Evolutionary conservation across 257 asterid genomes (phyloP).

Genomic region (Anisodus tanguticus): DNA sequence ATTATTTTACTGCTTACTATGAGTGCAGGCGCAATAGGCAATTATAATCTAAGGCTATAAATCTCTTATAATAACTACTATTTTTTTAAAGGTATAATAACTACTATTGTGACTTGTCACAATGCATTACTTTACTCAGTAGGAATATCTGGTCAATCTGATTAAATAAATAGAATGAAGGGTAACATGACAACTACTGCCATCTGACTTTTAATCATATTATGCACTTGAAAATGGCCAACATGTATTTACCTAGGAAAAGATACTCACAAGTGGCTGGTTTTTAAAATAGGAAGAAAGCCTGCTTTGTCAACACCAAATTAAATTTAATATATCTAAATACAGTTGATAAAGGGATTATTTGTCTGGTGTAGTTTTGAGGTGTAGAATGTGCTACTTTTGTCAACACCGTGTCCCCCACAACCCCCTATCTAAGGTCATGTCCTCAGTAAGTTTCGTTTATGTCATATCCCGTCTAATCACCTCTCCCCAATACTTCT

Average conservation of each 20-base stretch:
- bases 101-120: not conserved
- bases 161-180: not conserved
- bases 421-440: too few species aligned
- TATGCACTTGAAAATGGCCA: not conserved
- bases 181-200: conserved; percentile 1
- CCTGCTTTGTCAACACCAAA: not conserved
- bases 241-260: not conserved
- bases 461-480: too few species aligned
- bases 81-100: too few species aligned
- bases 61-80: not conserved
- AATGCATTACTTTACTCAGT: not conserved
- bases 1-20: too few species aligned
- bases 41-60: too few species aligned
- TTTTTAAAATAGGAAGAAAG: not conserved
- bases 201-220: not conserved
- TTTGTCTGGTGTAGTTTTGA: too few species aligned
- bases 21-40: too few species aligned
- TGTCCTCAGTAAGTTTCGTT: too few species aligned
- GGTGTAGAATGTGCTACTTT: too few species aligned
- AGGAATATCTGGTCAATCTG: not conserved
- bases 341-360: not conserved
- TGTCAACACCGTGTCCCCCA: too few species aligned
- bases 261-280: not conserved
- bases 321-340: not conserved
- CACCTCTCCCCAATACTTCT: too few species aligned